Conservation (phyloP, 2,329 filamentous ascomycete genomes). For the Aquanectria penicillioides region DNA sequence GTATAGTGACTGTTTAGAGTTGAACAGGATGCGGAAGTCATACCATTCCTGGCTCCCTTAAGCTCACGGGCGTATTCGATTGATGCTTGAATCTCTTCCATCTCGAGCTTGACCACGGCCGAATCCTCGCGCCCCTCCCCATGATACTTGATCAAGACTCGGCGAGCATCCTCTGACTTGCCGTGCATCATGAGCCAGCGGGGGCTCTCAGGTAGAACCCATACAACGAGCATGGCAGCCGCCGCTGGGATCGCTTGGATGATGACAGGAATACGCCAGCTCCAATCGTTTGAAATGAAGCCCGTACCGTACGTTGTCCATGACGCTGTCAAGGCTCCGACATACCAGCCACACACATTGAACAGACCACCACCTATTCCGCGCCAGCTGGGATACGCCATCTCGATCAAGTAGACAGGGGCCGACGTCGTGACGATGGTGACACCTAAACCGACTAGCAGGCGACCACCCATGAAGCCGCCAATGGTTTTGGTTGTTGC, state of each 20-base stretch:
- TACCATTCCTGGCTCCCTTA: no score
- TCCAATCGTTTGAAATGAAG: not conserved
- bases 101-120: not conserved
- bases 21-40: slow-evolving; percentile 9
- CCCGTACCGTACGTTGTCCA: not conserved
- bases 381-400: slow-evolving; percentile 38
- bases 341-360: slow-evolving; percentile 22
- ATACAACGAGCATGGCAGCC: not conserved
- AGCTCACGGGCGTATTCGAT: not conserved
- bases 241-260: not conserved
- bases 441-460: slow-evolving; percentile 32
- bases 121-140: not conserved
- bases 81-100: slow-evolving; percentile 10
- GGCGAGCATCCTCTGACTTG: not conserved
- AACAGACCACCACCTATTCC: slow-evolving; percentile 36
- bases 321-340: not conserved
- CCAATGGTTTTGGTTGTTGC: slow-evolving; percentile 22
- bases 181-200: not conserved
- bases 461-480: slow-evolving; percentile 26
- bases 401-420: slow-evolving; percentile 36
- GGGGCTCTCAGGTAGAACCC: not conserved
- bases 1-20: not conserved
- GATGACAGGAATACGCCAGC: not conserved
- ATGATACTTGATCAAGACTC: not conserved
- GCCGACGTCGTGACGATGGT: slow-evolving; percentile 30